These are phyloP conservation scores for Oxyria digyna DNA, from an alignment of 148 eudicot species.

Conservation along the genomic window DNA sequence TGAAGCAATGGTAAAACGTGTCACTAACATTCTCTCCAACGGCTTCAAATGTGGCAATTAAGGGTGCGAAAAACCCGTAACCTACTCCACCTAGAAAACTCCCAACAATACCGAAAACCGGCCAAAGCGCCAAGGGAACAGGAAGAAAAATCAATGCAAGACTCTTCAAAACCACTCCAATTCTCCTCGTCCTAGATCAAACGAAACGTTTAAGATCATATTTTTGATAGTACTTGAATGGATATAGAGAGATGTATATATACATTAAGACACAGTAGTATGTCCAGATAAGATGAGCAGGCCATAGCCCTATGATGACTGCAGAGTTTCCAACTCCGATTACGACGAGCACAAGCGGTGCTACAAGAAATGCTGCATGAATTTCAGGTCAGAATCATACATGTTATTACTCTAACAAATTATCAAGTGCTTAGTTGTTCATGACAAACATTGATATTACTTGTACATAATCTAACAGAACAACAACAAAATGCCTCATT, in stretches of 20 bases:
- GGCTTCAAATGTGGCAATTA: constrained; percentile 82
- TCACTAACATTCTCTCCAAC: constrained; percentile 45
- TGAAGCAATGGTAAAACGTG: constrained; percentile 47
- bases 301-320: constrained; percentile 79
- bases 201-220: too few species aligned
- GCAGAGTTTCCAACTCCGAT: constrained; percentile 64
- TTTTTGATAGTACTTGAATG: not conserved
- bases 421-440: not conserved
- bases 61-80: constrained; percentile 71
- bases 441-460: not conserved
- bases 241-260: constrained; percentile 7
- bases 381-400: not conserved
- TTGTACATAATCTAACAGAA: not conserved
- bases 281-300: constrained; percentile 82
- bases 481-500: too few species aligned
- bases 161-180: constrained; percentile 59
- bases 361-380: constrained; percentile 36
- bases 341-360: constrained; percentile 42
- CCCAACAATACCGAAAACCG: constrained; percentile 36
- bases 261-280: constrained; percentile 74
- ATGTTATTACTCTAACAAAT: not conserved
- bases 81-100: constrained; percentile 64
- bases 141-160: constrained; percentile 36
- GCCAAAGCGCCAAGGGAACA: constrained; percentile 61
- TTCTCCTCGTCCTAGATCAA: constrained; percentile 52